Evolutionary conservation across 345 rosid genomes (phyloP), one percentile per base, ranked within the genome.

Genomic region (Jatropha curcas): DNA sequence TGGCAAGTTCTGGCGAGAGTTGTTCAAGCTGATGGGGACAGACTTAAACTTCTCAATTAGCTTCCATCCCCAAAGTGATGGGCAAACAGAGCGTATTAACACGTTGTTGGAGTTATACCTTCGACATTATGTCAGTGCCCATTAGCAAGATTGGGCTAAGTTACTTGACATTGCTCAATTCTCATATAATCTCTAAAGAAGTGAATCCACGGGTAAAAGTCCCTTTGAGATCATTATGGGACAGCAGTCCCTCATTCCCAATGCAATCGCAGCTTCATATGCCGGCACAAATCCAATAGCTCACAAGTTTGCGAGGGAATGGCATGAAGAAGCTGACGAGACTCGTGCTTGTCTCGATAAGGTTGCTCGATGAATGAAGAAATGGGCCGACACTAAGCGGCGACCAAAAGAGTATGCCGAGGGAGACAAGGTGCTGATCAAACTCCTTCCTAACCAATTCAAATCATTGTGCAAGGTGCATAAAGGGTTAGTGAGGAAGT

Each of bases 131-230:
- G 8, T 60, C 0, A 33, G 24, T 4, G 65, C 24, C 0, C 0
- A 60, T 7, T 1, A 60, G 7, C 24, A 25, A 60, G 13, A 62
- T 22, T 62, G 67, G 50, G 28, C 48, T 2, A 19, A 60, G 12
- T 33, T 55, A 4, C 12, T 45, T 2, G 17, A 45, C 4, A 14
- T 7, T 0, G 50, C 20, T 4, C 4, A 45, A 45, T 45, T 45
- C 2, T 45, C 50, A 0, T 45, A 55, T 4, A 45, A 45, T 12
- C 16, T 43, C 17, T 1, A 45, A 14, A 1, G 2, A 11, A 45
- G 50, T 14, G 20, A 45, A 1, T 45, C 20, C 2, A 67, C 31
- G 0, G 0, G 3, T 0, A 0, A 0, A 0, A 57, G 34, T 14
- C 62, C 34, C 0, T 58, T 58, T 3, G n/a, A 66, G 39, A 5